Conservation (phyloP, 768 basidiomycete species). For the Termitomyces eurrhizus region DNA sequence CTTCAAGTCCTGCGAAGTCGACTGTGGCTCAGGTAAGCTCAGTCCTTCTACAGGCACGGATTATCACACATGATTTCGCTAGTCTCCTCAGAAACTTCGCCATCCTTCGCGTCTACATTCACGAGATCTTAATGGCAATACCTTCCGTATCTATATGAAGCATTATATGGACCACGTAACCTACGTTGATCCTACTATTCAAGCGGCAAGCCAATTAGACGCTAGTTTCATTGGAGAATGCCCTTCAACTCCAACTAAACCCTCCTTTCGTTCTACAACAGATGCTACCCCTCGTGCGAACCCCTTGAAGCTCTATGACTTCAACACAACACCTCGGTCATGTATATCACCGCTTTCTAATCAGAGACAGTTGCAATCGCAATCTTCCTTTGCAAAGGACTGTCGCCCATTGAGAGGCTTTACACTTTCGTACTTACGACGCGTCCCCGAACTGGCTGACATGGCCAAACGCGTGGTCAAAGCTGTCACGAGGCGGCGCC, state of each 20-base stretch:
- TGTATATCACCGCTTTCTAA: conserved; percentile 10
- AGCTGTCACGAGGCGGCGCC: conserved; percentile 54
- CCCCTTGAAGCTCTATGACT: neutral
- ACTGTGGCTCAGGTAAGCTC: conserved; percentile 6
- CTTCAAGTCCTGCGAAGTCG: conserved; percentile 27
- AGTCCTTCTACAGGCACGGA: neutral
- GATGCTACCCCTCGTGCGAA: conserved; percentile 24
- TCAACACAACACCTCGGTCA: conserved; percentile 24
- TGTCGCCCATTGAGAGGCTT: conserved; percentile 40
- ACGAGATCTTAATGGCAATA: conserved; percentile 64
- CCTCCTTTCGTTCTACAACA: neutral
- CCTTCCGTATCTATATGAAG: conserved; percentile 72
- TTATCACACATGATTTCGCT: neutral
- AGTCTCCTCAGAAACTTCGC: conserved; percentile 50
- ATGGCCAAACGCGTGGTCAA: conserved; percentile 64
- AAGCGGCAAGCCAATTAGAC: conserved; percentile 12
- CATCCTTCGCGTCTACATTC: conserved; percentile 70
- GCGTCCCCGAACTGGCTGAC: conserved; percentile 67
- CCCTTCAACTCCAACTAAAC: conserved; percentile 11
- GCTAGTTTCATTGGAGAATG: neutral
- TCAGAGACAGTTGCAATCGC: neutral
- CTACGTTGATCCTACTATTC: conserved; percentile 3
- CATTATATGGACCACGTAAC: conserved; percentile 71
- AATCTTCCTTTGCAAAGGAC: neutral
- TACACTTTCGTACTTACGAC: conserved; percentile 70